These are phyloP conservation scores for Suhomyces bolitotheri DNA, from an alignment of 1,139 yeast species.

Conservation along the genomic window DNA sequence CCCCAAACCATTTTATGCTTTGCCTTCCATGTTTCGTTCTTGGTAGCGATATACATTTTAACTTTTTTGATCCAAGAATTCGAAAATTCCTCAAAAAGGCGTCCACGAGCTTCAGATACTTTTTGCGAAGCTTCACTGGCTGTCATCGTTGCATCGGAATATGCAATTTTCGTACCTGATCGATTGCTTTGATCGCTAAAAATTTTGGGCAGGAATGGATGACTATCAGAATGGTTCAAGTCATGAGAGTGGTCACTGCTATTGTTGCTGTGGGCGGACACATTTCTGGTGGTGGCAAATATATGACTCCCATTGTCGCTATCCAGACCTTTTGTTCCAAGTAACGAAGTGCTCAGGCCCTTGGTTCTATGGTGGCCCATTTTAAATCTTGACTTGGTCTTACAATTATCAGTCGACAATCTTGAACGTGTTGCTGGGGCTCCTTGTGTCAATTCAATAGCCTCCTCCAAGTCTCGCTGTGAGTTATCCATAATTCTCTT, in stretches of 20 bases:
- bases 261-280: neutral
- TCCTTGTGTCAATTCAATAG: constrained; percentile 14
- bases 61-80: constrained; percentile 65
- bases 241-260: neutral
- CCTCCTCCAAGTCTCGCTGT: constrained; percentile 17
- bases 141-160: constrained; percentile 9
- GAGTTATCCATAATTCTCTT: constrained; percentile 16
- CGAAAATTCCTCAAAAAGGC: constrained; percentile 51
- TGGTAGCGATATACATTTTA: constrained; percentile 26
- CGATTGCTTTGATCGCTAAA: constrained; percentile 2
- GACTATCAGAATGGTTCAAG: neutral
- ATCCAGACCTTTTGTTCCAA: neutral
- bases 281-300: neutral
- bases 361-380: constrained; percentile 1
- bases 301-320: neutral
- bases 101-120: constrained; percentile 37
- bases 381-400: constrained; percentile 1
- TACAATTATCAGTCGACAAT: neutral
- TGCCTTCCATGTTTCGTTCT: constrained; percentile 29
- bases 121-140: constrained; percentile 29
- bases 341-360: neutral
- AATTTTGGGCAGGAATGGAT: constrained; percentile 4
- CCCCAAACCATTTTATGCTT: constrained; percentile 38
- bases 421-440: constrained; percentile 1
- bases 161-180: neutral